Base-by-base conservation (phyloP, 805 yeast species). In the Schwanniomyces sp. region DNA sequence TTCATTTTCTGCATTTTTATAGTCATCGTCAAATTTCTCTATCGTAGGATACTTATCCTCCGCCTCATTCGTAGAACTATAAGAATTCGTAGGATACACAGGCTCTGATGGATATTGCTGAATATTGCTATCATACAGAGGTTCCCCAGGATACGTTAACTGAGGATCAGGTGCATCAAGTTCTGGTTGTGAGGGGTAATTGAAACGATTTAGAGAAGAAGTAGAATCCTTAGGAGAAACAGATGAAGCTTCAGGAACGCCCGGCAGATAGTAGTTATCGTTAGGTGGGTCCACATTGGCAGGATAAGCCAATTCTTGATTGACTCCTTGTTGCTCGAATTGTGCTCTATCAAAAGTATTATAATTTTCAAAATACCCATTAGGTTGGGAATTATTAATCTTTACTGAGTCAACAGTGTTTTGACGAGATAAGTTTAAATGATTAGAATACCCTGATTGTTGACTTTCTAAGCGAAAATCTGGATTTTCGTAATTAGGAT, bases 41-140 rank as follows among this genome's bases (percentile, higher is more conserved):
- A 49, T 45, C 10, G 49, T 34, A 17, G 52, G 52, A 25, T 42
- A 52, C 42, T 50, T 52, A 8, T 43, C 38, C 7, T 44, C 41
- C 4, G 49, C 50, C 9, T 40, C 44, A 18, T 46, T 32, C 11
- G 11, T 32, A 32, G 36, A 32, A 12, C 21, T 32, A 32, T 32
- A 32, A 2, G 36, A 32, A 16, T 32, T 14, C 7, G 21, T 32
- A 14, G 36, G 36, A 32, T 32, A 32, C 5, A 32, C 5, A 7
- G 21, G 36, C 8, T 32, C 36, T 11, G 11, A 16, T 14, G 36
- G 36, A 14, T 32, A 32, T 16, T 32, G 36, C 3, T 7, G 21
- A 16, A 32, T 12, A 32, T 32, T 16, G 21, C 21, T 14, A 3
- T 30, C 14, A 30, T 30, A 30, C 7, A 11, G 7, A 14, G 21